phyloP scores from a whole-genome alignment of 78 protist genomes.

The Andalucia godoyi region DNA sequence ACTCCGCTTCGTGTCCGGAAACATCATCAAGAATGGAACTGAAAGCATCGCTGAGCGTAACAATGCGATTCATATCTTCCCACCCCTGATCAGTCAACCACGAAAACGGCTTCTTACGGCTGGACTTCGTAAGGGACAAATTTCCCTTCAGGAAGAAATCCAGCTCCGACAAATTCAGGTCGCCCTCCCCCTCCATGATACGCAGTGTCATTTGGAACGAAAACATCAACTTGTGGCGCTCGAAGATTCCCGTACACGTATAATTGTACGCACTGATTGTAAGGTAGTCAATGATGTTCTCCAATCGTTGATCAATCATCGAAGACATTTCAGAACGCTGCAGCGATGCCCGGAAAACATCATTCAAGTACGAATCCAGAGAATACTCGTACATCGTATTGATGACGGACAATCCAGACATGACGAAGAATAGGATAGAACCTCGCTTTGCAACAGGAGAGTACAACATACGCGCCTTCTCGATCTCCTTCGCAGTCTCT shows the following conservation, averaged over 20 bases:
- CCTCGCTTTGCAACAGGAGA: conserved; percentile 76
- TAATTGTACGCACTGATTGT: conserved; percentile 57
- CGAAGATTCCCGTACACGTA: conserved; percentile 70
- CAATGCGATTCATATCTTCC: conserved; percentile 47
- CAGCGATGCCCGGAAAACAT: conserved; percentile 50
- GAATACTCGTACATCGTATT: conserved; percentile 80
- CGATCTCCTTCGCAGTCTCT: conserved; percentile 42
- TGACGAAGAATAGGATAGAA: conserved; percentile 65
- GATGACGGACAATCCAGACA: conserved; percentile 43
- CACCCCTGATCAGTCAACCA: conserved; percentile 59
- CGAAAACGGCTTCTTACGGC: background rate
- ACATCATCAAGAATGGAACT: background rate
- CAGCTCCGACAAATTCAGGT: conserved; percentile 14
- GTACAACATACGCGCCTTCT: conserved; percentile 35
- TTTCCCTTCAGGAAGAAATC: conserved; percentile 80
- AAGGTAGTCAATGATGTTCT: conserved; percentile 46
- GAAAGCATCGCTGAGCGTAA: background rate
- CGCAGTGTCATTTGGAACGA: conserved; percentile 54
- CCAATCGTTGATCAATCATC: conserved; percentile 36
- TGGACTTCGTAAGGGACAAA: conserved; percentile 18
- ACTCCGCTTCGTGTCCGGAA: background rate
- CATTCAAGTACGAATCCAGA: conserved; percentile 51
- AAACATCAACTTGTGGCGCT: conserved; percentile 64
- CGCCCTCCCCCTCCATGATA: conserved; percentile 37
- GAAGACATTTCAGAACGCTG: background rate